Evolutionary conservation across 495 filamentous ascomycete species (phyloP).

Genomic region (Talaromyces nanjingensis): DNA sequence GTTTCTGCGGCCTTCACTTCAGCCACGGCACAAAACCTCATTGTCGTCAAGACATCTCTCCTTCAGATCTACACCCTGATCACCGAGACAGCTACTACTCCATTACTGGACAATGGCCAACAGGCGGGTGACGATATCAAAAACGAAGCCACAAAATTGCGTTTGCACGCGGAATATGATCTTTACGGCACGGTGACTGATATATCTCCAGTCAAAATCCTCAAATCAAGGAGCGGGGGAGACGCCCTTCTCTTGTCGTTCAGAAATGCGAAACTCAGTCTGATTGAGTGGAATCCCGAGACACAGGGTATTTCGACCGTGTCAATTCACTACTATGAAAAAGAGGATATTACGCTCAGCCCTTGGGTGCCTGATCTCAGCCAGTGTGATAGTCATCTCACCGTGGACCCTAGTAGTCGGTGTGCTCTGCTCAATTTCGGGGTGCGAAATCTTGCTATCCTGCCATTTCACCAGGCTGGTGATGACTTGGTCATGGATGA

Average conservation of each 20-base stretch:
- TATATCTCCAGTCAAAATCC: conserved; percentile 65
- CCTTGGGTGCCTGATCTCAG: conserved; percentile 68
- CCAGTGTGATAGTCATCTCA: conserved; percentile 67
- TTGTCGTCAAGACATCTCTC: conserved; percentile 83
- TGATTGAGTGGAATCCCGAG: conserved; percentile 92
- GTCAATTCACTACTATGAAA: conserved; percentile 96
- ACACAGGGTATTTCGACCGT: conserved; percentile 70
- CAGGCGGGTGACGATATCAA: conserved; percentile 39
- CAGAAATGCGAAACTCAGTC: conserved; percentile 82
- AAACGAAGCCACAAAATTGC: conserved; percentile 61
- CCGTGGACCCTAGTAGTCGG: conserved; percentile 82
- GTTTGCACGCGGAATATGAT: conserved; percentile 75
- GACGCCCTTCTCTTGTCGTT: conserved; percentile 79
- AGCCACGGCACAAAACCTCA: conserved; percentile 68
- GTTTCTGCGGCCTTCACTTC: conserved; percentile 70
- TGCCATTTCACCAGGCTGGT: conserved; percentile 78
- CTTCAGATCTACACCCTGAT: conserved; percentile 72
- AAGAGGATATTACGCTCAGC: conserved; percentile 71
- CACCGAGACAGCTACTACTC: conserved; percentile 12
- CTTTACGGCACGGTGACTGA: conserved; percentile 79
- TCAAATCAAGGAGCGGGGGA: conserved; percentile 66
- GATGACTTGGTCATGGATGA: conserved; percentile 91
- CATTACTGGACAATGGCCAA: conserved; percentile 31
- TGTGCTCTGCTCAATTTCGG: conserved; percentile 94
- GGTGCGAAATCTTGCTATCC: conserved; percentile 76